Conservation (phyloP, 2,329 filamentous ascomycete genomes). For the Diaporthe citri region DNA sequence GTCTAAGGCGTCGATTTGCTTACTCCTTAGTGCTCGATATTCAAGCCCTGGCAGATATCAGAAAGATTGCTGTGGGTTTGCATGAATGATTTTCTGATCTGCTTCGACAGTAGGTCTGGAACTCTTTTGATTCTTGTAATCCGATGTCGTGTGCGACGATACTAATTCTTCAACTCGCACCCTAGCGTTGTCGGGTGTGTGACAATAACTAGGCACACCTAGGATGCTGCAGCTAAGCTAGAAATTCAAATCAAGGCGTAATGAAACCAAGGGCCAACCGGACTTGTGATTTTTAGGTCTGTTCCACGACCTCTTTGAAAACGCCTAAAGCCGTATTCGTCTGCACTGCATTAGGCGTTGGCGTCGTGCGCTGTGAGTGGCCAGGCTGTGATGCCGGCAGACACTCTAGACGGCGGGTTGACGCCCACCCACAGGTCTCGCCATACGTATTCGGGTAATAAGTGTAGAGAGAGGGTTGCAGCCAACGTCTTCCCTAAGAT, state of each 20-base stretch:
- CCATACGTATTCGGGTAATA: constrained; percentile 1
- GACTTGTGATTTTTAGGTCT: background rate
- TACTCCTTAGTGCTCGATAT: background rate
- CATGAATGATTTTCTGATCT: too few relatives aligned
- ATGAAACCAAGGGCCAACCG: constrained; percentile 8
- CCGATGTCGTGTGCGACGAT: background rate
- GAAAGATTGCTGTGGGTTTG: too few relatives aligned
- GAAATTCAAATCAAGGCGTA: background rate
- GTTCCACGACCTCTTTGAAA: background rate
- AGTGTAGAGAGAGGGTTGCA: background rate
- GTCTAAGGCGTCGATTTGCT: background rate
- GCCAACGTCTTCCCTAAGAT: background rate
- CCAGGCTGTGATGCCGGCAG: background rate
- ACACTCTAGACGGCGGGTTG: constrained; percentile 11
- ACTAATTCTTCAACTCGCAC: background rate
- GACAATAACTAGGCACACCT: background rate
- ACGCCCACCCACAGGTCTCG: background rate
- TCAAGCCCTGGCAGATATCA: too few relatives aligned
- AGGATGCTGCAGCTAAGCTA: background rate
- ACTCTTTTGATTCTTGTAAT: background rate
- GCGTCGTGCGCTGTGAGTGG: background rate
- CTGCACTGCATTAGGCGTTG: constrained; percentile 1
- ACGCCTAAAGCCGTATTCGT: background rate
- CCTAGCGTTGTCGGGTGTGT: background rate
- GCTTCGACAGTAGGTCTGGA: background rate